These are phyloP conservation scores for Penicillium olsonii DNA, from an alignment of 2,329 filamentous ascomycete species.

Conservation along the genomic window DNA sequence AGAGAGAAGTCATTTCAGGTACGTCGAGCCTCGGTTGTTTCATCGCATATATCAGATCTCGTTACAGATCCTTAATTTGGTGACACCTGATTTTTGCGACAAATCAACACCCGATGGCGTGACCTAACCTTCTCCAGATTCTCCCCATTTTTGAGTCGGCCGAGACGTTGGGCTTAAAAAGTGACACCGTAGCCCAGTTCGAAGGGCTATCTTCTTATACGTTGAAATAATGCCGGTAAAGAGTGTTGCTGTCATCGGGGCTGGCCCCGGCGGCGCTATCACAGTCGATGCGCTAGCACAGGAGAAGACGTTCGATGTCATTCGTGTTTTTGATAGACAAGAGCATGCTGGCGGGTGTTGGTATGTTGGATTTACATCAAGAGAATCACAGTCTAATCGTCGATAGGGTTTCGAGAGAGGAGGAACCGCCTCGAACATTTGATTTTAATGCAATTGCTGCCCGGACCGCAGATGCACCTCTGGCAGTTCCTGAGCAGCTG, in stretches of 20 bases:
- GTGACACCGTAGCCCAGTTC: background rate
- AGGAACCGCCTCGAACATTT: conserved; percentile 44
- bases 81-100: conserved; percentile 7
- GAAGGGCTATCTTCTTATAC: background rate
- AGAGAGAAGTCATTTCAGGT: background rate
- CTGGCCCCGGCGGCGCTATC: conserved; percentile 63
- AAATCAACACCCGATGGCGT: conserved; percentile 22
- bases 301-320: conserved; percentile 60
- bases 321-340: conserved; percentile 64
- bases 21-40: background rate
- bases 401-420: conserved; percentile 33
- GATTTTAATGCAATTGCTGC: conserved; percentile 51
- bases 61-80: background rate
- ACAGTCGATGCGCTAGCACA: conserved; percentile 61
- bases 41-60: background rate
- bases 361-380: conserved; percentile 40
- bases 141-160: conserved; percentile 13
- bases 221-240: conserved; percentile 25
- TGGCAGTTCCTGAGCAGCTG: conserved; percentile 50
- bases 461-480: conserved; percentile 53
- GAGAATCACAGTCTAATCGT: background rate
- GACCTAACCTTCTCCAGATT: conserved; percentile 16
- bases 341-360: conserved; percentile 63
- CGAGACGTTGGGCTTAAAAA: conserved; percentile 14
- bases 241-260: conserved; percentile 61